Base-by-base conservation (phyloP, 495 filamentous ascomycete genomes). In the Xylaria curta region DNA sequence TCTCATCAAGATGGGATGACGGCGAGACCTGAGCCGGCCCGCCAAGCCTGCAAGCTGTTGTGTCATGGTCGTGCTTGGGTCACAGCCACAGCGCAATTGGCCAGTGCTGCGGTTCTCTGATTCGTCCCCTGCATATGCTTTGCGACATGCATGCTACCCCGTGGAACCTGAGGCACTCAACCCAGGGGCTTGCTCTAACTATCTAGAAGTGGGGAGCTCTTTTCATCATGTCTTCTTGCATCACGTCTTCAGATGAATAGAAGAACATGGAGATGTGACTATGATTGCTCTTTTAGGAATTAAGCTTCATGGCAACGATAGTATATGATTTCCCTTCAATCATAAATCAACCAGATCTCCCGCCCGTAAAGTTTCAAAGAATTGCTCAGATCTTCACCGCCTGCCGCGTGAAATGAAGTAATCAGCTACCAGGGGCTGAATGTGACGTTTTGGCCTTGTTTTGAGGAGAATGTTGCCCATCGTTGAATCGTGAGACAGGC, bases 371-470 rank as follows among this genome's bases (percentile, higher is more conserved):
- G 36, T 42, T 63, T 44, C 60, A 63, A 63, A 38, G 24, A 44
- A 44, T 3, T 28, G 44, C 60, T 10, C n/a, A 17, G 38, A 38
- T 44, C 38, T 4, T 44, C 12, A 63, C 38, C 60, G 38, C n/a
- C n/a, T 28, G 60, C 38, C 2, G 49, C 10, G 33, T 28, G 46
- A 54, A 6, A 56, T 67, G 19, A 53, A 46, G 31, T 53, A 10
- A 56, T 67, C 3, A 53, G 63, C 46, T 53, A 10, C 33, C 33
- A 67, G 49, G 65, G 65, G 65, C 21, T 47, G 19, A 21, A 53
- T 17, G 47, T 38, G 62, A 65, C 47, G 65, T 67, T 67, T 67
- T 67, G 65, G 47, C 65, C 65, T 26, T 67, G 65, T 67, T 67
- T 67, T 54, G 49, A 36, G 49, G 49, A 66, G 33, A 42, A 31